Percentiles rank a stretch among this genome's conserved stretches.
Conservation (phyloP, 768 basidiomycete species). For the Collybia sordida region DNA sequence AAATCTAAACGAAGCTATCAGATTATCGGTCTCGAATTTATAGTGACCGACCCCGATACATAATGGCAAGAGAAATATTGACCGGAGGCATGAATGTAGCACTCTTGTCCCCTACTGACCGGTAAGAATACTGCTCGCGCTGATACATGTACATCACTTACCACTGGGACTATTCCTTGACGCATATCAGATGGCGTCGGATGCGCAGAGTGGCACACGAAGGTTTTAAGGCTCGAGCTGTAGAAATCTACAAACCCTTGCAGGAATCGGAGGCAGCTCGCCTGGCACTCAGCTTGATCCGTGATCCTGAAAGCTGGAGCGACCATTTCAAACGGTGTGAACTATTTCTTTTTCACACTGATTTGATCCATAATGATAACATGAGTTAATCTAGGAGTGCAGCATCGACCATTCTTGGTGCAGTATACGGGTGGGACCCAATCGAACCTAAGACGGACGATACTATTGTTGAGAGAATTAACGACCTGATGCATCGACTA, state of each 20-base stretch:
- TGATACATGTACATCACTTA: no score
- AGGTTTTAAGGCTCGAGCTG: not conserved
- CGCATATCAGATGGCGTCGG: constrained; percentile 1
- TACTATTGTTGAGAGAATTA: constrained; percentile 26
- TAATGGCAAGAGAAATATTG: not conserved
- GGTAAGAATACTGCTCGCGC: no score
- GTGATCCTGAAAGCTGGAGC: not conserved
- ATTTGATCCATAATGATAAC: not conserved
- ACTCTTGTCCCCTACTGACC: not conserved
- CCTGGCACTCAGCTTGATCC: not conserved
- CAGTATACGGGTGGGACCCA: not conserved
- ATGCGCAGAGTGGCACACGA: constrained; percentile 2
- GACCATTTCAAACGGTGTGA: not conserved
- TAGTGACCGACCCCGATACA: constrained; percentile 1
- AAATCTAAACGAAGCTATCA: not conserved
- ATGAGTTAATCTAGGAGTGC: not conserved
- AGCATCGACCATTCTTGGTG: not conserved
- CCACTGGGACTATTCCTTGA: no score
- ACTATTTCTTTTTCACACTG: no score
- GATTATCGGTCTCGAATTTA: not conserved
- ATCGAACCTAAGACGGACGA: constrained; percentile 17
- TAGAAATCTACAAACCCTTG: not conserved
- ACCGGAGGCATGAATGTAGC: not conserved
- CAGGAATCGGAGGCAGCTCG: constrained; percentile 2
- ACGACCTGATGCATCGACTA: constrained; percentile 18